Evolutionary conservation across 192 early-diverging fungal species (phyloP), one percentile per base, ranked within the genome.

Genomic region (Lunasporangiospora selenospora): DNA sequence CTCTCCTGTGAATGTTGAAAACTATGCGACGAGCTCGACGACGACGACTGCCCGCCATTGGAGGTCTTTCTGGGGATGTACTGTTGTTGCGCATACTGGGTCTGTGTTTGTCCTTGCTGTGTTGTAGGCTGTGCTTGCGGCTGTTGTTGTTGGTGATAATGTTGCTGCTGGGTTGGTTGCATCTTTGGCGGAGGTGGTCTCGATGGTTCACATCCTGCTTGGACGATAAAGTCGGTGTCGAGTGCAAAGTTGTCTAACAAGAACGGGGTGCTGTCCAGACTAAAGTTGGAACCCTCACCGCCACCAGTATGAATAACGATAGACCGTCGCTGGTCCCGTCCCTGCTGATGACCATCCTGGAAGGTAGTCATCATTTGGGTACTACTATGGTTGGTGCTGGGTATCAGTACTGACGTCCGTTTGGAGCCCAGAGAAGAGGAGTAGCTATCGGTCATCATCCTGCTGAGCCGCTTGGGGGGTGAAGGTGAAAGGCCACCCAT

Each of bases 211-310:
- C n/a, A n/a, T 49, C 3, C 16, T n/a, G 62, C 30, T 3, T 27
- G 13, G 27, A 47, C 58, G 21, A 73, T 58, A 30, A 37, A 73
- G 26, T 63, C 69, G 21, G 53, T 44, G 21, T 73, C 54, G 26
- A 73, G 47, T 6, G 60, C 53, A 53, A 73, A 73, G 42, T 58
- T 73, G 30, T 73, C 69, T 15, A 73, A 61, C 42, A 73, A 38
- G 55, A 73, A 73, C 1, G 69, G 69, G 4, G 60, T 47, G 36
- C 31, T 47, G 33, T 63, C 69, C 34, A 73, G n/a, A 18, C 52
- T 45, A 32, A 63, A 73, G 9, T 40, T 16, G 12, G 60, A 58
- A 15, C 60, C 69, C n/a, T 73, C 69, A 2, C 69, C 69, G 16
- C 60, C 47, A 23, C 67, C 60, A 15, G 58, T 61, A 13, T 62